These are phyloP conservation scores for Globisporangium middletonii DNA, from an alignment of 352 stramenopile species.

Conservation along the genomic window DNA sequence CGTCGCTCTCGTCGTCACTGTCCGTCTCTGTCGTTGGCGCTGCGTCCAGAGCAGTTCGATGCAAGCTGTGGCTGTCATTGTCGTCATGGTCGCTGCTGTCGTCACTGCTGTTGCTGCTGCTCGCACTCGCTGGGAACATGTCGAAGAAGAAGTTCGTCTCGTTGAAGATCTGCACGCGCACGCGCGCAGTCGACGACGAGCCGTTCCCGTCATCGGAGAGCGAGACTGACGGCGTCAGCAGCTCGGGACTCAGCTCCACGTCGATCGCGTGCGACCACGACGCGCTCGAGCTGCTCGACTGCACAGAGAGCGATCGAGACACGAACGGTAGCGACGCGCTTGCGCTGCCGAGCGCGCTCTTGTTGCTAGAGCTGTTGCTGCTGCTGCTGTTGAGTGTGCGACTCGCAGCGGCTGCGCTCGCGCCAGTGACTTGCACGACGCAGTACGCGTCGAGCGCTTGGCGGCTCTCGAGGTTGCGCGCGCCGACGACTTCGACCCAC, in stretches of 20 bases:
- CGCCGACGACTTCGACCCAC: slow-evolving; percentile 63
- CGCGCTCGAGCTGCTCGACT: slow-evolving; percentile 22
- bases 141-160: slow-evolving; percentile 84
- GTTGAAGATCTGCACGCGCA: slow-evolving; percentile 51
- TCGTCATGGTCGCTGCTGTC: background rate
- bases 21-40: slow-evolving; percentile 11
- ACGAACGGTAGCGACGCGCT: background rate
- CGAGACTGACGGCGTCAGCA: too few relatives aligned
- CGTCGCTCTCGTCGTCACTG: slow-evolving; percentile 24
- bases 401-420: slow-evolving; percentile 1
- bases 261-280: slow-evolving; percentile 41
- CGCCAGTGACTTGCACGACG: slow-evolving; percentile 31
- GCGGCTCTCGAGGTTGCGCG: slow-evolving; percentile 58
- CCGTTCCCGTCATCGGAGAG: too few relatives aligned
- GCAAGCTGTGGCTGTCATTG: background rate
- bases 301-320: slow-evolving; percentile 14
- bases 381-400: background rate
- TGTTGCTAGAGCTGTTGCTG: background rate
- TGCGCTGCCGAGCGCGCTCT: background rate
- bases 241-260: slow-evolving; percentile 15
- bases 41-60: background rate
- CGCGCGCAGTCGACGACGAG: background rate
- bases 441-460: slow-evolving; percentile 67
- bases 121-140: slow-evolving; percentile 51
- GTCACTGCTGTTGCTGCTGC: slow-evolving; percentile 9